These are phyloP conservation scores for Phialocephala sp. DNA, from an alignment of 2,329 filamentous ascomycete species.

Conservation along the genomic window DNA sequence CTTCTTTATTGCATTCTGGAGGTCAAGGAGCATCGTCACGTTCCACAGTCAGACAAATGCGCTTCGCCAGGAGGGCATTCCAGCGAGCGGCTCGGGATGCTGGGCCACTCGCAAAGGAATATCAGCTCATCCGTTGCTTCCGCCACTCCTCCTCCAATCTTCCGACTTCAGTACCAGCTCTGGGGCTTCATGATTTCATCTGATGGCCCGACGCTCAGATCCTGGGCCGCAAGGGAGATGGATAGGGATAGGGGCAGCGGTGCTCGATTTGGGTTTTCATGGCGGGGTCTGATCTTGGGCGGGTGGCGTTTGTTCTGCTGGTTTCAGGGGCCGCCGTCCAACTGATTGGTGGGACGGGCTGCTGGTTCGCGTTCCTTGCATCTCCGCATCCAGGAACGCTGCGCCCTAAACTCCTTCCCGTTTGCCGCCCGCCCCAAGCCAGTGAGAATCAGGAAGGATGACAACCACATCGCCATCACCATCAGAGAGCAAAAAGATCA, in stretches of 20 bases:
- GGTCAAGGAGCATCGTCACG: constrained; percentile 9
- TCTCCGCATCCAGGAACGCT: constrained; percentile 17
- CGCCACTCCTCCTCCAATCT: too few species aligned
- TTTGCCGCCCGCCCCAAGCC: constrained; percentile 8
- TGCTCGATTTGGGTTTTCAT: not conserved
- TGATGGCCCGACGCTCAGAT: constrained; percentile 11
- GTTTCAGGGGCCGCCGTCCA: constrained; percentile 1
- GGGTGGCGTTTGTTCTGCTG: constrained; percentile 15
- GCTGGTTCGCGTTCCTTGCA: constrained; percentile 16
- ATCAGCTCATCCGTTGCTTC: constrained; percentile 15
- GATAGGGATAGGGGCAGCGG: constrained; percentile 16
- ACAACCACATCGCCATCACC: constrained; percentile 2
- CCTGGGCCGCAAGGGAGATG: constrained; percentile 13
- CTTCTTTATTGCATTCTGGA: constrained; percentile 6
- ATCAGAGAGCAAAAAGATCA: not conserved
- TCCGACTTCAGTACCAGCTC: too few species aligned
- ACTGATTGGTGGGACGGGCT: constrained; percentile 12
- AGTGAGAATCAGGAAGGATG: constrained; percentile 4
- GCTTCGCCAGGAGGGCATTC: constrained; percentile 5
- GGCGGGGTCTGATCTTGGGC: constrained; percentile 12
- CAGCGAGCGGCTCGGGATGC: not conserved
- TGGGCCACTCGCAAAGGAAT: not conserved
- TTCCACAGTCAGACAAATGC: constrained; percentile 3
- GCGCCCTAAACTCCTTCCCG: not conserved
- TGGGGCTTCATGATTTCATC: not conserved